Evolutionary conservation across 1,284 basidiomycete species (phyloP), one percentile per base, ranked within the genome.

Genomic region (Cryptococcus sp.): DNA sequence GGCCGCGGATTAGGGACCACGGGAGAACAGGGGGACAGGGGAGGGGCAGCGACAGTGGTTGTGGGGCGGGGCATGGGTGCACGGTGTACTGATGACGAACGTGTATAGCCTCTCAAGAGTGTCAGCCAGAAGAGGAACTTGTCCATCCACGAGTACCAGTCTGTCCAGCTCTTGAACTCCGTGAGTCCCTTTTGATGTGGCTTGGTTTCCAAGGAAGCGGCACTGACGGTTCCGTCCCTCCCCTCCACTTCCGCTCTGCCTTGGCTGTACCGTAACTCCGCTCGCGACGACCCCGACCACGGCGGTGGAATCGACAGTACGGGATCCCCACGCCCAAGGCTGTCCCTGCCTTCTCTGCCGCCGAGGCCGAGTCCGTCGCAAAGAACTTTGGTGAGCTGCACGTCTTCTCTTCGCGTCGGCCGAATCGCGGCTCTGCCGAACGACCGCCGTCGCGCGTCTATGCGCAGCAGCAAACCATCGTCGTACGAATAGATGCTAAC

Each of bases 61-160:
- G 13, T n/a, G 46, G n/a, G n/a, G 37, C 35, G 46, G 13, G 46
- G 24, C 13, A 11, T 24, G 4, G 4, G 46, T 35, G 3, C 4
- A 33, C 28, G 28, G 28, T 4, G 4, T 9, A 33, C 28, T 33
- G 28, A 33, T 9, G 28, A 33, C 28, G 9, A 33, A 33, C 28
- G 28, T 33, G 28, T 35, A 15, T 35, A 61, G 60, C 57, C 60
- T n/a, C 54, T 61, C 52, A 59, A 62, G 60, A 57, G 45, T 37
- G 60, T 56, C 28, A 44, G 44, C 43, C 61, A 72, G 57, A 57
- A 59, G 60, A 90, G 95, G 69, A 89, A 88, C 79, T 85, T 98
- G 70, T 96, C 92, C 47, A 95, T 99, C 73, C 95, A 99, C 80
- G 95, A 99, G 81, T 92, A 98, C 81, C 92, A 98, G 77, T 96